Conservation (phyloP, 2,329 filamentous ascomycete species). For the Dichotomopilus funicola region DNA sequence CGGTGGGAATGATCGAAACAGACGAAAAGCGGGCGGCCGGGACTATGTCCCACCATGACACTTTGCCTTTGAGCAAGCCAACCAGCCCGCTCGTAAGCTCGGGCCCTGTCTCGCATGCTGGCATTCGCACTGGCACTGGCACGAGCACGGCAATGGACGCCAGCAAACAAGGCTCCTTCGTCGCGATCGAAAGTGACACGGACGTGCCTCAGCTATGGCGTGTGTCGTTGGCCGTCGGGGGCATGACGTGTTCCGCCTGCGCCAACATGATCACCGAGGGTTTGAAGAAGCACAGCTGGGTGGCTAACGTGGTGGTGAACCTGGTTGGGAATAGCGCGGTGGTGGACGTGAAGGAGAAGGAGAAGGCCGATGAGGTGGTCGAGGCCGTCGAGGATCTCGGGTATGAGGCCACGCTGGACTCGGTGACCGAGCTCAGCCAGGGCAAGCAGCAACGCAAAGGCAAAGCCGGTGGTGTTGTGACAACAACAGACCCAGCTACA, state of each 20-base stretch:
- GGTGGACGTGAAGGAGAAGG: slow-evolving; percentile 44
- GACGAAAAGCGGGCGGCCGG: slow-evolving; percentile 18
- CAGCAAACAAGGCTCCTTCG: slow-evolving; percentile 19
- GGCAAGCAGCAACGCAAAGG: slow-evolving; percentile 18
- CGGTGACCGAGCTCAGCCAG: slow-evolving; percentile 35
- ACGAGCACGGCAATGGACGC: too few relatives aligned
- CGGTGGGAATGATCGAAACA: not conserved
- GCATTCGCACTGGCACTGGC: too few relatives aligned
- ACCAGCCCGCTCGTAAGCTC: not conserved
- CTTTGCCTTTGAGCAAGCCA: slow-evolving; percentile 6
- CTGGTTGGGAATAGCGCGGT: slow-evolving; percentile 61
- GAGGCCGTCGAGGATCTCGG: slow-evolving; percentile 56
- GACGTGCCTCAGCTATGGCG: slow-evolving; percentile 17
- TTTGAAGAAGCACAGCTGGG: slow-evolving; percentile 50
- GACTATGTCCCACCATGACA: slow-evolving; percentile 3
- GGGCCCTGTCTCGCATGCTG: not conserved
- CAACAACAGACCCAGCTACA: too few relatives aligned
- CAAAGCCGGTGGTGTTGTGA: not conserved
- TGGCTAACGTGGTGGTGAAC: slow-evolving; percentile 54
- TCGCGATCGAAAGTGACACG: slow-evolving; percentile 32
- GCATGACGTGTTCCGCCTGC: slow-evolving; percentile 70
- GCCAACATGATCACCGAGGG: slow-evolving; percentile 57
- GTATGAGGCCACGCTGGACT: slow-evolving; percentile 58
- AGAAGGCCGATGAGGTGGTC: slow-evolving; percentile 43
- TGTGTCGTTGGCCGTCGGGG: slow-evolving; percentile 42